Evolutionary conservation across 1,284 basidiomycete genomes (phyloP).

Genomic region (Microbotryomycetes sp.): DNA sequence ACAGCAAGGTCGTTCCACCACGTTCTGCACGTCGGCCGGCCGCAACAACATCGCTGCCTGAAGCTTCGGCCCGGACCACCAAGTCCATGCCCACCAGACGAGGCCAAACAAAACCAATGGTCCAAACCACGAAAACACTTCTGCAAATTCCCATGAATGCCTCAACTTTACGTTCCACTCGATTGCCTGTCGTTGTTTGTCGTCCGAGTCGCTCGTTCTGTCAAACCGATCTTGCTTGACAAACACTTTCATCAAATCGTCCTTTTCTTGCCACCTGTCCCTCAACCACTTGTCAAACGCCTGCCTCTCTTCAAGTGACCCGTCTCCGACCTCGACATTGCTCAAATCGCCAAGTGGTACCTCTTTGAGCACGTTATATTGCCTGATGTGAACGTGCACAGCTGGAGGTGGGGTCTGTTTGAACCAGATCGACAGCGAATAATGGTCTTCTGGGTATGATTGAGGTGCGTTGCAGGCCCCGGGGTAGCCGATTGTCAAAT

Average conservation of each 20-base stretch:
- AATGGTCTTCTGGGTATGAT: slow-evolving; percentile 72
- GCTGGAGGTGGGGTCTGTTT: slow-evolving; percentile 72
- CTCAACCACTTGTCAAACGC: slow-evolving; percentile 79
- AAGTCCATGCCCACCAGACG: neutral
- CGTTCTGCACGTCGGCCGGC: too few species aligned
- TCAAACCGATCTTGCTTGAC: slow-evolving; percentile 5
- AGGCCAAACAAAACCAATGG: neutral
- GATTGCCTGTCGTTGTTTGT: neutral
- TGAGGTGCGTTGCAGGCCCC: neutral
- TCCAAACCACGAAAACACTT: slow-evolving; percentile 5
- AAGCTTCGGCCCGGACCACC: too few species aligned
- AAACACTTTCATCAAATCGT: slow-evolving; percentile 46
- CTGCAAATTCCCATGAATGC: neutral
- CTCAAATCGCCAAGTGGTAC: slow-evolving; percentile 21
- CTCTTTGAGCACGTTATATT: slow-evolving; percentile 53
- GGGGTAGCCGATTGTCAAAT: slow-evolving; percentile 34
- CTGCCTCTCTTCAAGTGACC: slow-evolving; percentile 59
- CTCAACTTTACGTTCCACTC: slow-evolving; percentile 8
- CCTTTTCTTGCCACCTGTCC: slow-evolving; percentile 75
- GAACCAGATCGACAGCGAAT: slow-evolving; percentile 72
- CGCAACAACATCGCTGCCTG: too few species aligned
- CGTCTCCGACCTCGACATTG: slow-evolving; percentile 42
- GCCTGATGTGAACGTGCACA: slow-evolving; percentile 76
- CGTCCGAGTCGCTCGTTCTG: neutral
- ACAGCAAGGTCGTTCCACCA: too few species aligned